These are phyloP conservation scores for Naumovozyma castellii DNA, from an alignment of 805 yeast genomes.

Conservation along the genomic window DNA sequence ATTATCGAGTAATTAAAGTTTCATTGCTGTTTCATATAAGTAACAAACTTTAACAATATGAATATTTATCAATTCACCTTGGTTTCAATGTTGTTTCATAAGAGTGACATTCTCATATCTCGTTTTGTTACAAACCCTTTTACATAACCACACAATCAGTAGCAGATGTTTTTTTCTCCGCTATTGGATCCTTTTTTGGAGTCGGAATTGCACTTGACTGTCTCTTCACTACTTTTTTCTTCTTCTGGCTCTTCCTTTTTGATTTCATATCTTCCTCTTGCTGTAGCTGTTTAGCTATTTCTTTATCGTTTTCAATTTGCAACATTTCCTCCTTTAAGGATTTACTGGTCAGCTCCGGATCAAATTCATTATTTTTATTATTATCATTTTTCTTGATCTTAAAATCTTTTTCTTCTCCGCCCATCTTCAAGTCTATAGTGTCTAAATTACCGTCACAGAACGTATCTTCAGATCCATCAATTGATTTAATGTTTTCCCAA, in stretches of 20 bases:
- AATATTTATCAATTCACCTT: too few relatives aligned
- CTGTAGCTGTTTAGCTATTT: slow-evolving; percentile 37
- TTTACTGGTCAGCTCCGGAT: slow-evolving; percentile 3
- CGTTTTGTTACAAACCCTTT: neutral
- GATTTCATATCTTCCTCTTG: slow-evolving; percentile 40
- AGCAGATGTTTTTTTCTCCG: neutral
- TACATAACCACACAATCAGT: neutral
- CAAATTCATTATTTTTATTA: slow-evolving; percentile 1
- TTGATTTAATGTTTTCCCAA: slow-evolving; percentile 69
- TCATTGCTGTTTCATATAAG: too few relatives aligned
- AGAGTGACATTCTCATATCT: neutral
- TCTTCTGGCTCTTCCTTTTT: slow-evolving; percentile 25
- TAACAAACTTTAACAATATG: too few relatives aligned
- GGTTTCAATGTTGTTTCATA: too few relatives aligned
- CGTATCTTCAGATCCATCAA: slow-evolving; percentile 54
- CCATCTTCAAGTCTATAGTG: neutral
- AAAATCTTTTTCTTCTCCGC: neutral
- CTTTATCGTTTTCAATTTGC: slow-evolving; percentile 28
- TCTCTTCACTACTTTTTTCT: slow-evolving; percentile 33
- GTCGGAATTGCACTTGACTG: slow-evolving; percentile 15
- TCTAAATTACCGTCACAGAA: slow-evolving; percentile 57
- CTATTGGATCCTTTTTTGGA: neutral
- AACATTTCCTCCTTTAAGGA: neutral
- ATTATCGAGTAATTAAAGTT: too few relatives aligned
- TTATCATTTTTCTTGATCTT: slow-evolving; percentile 20